Evolutionary conservation across 805 yeast genomes (phyloP), one percentile per base, ranked within the genome.

Genomic region (Zygosaccharomyces bisporus): DNA sequence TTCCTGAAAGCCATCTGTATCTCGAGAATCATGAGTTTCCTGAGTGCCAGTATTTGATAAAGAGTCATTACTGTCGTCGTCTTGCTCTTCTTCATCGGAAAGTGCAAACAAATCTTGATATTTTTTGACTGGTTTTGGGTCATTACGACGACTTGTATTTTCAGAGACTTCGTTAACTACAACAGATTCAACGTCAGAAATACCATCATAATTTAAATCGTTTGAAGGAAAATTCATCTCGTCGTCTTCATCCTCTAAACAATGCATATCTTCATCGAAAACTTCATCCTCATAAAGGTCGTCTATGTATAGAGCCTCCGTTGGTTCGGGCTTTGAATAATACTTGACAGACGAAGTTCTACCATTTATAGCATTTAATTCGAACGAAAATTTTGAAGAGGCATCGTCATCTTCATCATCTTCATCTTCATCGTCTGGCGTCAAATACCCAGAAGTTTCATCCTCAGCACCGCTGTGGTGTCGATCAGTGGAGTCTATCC

Each of bases 301-400:
- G 51, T 70, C 67, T 12, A 71, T 52, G 31, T 71, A 72, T 21
- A 66, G 61, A 8, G 66, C 66, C 10, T 55, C 60, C 10, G 52
- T 50, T 2, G 64, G 61, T 16, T 56, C 64, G 2, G 57, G 55
- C 36, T 65, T 61, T 1, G 64, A 58, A 55, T 79, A 78, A 56
- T 77, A 78, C 46, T 75, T 73, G 17, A 74, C 70, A 0, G 83
- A 77, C 1, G 75, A 65, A 43, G 77, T 76, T 47, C 83, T 65
- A 3, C 77, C 79, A n/a, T 74, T 69, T 6, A 62, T 52, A 1
- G 60, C 63, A 13, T 69, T 71, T 34, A 68, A 66, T 38, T 75
- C 79, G 50, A 79, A 79, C 1, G 83, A 78, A 50, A 77, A 79
- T 43, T 50, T 51, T 2, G 68, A 63, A 3, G 56, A 43, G 13